Percentiles rank a stretch among this genome's conserved stretches.
Evolutionary conservation across 2,329 filamentous ascomycete species (phyloP).

Genomic region (Ophiosphaerella narmari): DNA sequence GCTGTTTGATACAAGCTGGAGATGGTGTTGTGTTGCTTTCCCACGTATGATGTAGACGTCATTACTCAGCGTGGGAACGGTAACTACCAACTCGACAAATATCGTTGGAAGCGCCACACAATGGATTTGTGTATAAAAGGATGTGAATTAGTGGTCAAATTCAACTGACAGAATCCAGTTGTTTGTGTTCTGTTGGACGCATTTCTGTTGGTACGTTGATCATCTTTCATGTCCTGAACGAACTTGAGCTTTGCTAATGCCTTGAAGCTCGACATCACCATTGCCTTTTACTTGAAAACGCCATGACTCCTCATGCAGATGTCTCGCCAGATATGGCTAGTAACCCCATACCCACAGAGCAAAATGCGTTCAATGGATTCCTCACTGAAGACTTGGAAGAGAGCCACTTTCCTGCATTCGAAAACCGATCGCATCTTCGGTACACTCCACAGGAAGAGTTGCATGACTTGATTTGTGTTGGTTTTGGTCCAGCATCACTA

Average conservation of each 20-base stretch:
- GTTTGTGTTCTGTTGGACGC: background rate
- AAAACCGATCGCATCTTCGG: slow-evolving; percentile 54
- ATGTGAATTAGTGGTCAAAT: background rate
- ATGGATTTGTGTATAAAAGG: background rate
- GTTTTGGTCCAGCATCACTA: slow-evolving; percentile 89
- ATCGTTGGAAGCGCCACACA: background rate
- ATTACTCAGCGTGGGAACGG: slow-evolving; percentile 10
- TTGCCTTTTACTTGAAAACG: background rate
- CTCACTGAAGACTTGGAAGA: slow-evolving; percentile 31
- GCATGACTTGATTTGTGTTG: slow-evolving; percentile 86
- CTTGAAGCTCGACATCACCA: background rate
- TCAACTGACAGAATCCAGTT: slow-evolving; percentile 4
- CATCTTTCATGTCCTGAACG: background rate
- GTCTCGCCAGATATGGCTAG: slow-evolving; percentile 21
- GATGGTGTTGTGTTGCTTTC: slow-evolving; percentile 5
- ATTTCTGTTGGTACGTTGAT: slow-evolving; percentile 6
- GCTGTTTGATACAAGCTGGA: background rate
- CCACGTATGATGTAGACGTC: slow-evolving; percentile 26
- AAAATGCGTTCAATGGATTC: slow-evolving; percentile 37
- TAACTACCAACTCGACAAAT: background rate
- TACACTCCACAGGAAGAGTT: slow-evolving; percentile 65
- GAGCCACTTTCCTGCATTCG: slow-evolving; percentile 29
- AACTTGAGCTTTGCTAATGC: slow-evolving; percentile 4
- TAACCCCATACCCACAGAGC: slow-evolving; percentile 23
- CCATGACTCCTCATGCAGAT: slow-evolving; percentile 45